Conservation (phyloP, 345 rosid species). For the Geranium brycei region DNA sequence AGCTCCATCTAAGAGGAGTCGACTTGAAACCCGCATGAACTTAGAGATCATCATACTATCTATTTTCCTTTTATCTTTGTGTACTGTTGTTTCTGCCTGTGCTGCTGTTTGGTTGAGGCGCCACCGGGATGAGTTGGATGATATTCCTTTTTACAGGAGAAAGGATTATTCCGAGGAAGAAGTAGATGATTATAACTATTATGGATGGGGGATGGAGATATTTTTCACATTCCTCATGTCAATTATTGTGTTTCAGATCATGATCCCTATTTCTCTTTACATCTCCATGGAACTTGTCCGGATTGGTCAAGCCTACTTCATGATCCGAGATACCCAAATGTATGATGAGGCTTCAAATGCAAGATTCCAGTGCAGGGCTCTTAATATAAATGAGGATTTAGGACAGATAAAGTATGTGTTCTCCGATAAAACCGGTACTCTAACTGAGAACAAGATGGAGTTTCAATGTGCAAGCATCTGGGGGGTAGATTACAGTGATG, state of each 20-base stretch:
- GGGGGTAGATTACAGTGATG: slow-evolving; percentile 69
- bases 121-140: slow-evolving; percentile 45
- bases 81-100: slow-evolving; percentile 45
- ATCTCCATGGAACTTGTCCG: slow-evolving; percentile 99
- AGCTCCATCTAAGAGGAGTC: slow-evolving; percentile 88
- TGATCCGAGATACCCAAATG: slow-evolving; percentile 65
- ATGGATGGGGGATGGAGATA: slow-evolving; percentile 91
- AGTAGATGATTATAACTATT: slow-evolving; percentile 49
- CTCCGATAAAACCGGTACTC: slow-evolving; percentile 98
- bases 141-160: slow-evolving; percentile 58
- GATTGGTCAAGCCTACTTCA: slow-evolving; percentile 94
- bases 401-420: slow-evolving; percentile 94
- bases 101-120: slow-evolving; percentile 80
- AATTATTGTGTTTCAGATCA: slow-evolving; percentile 90
- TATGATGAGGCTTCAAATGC: slow-evolving; percentile 69
- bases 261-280: slow-evolving; percentile 98
- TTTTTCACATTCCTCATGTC: slow-evolving; percentile 87
- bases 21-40: slow-evolving; percentile 84
- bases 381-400: slow-evolving; percentile 93
- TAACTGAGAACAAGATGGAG: slow-evolving; percentile 98
- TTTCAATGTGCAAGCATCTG: slow-evolving; percentile 87
- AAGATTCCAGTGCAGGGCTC: slow-evolving; percentile 85
- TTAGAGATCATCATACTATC: slow-evolving; percentile 72
- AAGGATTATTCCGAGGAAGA: slow-evolving; percentile 31
- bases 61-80: slow-evolving; percentile 53